Conservation (phyloP, 805 yeast species). For the Starmerella vaccinii region DNA sequence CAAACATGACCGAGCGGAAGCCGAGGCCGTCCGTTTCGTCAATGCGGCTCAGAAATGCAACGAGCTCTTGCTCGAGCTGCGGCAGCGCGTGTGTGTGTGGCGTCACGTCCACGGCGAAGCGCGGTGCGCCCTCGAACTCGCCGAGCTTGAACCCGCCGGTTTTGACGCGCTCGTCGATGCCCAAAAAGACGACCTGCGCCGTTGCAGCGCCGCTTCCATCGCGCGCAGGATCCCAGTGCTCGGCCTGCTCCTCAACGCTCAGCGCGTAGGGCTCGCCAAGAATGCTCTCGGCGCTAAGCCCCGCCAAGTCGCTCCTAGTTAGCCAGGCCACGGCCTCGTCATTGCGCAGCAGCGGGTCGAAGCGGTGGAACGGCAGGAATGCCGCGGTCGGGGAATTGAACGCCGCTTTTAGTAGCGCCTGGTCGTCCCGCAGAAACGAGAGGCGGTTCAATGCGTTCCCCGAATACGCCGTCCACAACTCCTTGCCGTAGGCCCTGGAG, state of each 20-base stretch:
- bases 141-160: constrained; percentile 19
- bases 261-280: constrained; percentile 32
- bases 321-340: constrained; percentile 29
- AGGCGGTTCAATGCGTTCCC: constrained; percentile 52
- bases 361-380: constrained; percentile 37
- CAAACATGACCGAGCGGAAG: constrained; percentile 17
- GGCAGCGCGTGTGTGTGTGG: constrained; percentile 21
- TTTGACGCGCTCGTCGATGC: constrained; percentile 37
- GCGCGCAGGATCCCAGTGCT: constrained; percentile 31
- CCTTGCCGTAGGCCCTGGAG: constrained; percentile 26
- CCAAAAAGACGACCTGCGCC: constrained; percentile 38
- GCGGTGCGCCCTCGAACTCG: constrained; percentile 30
- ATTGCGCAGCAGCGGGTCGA: constrained; percentile 25
- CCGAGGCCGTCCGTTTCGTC: constrained; percentile 3
- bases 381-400: constrained; percentile 39
- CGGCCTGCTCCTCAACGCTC: constrained; percentile 26
- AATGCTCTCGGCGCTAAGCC: constrained; percentile 29
- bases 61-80: constrained; percentile 14
- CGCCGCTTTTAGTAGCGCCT: constrained; percentile 41
- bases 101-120: constrained; percentile 33
- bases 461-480: constrained; percentile 35
- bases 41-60: constrained; percentile 10
- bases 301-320: constrained; percentile 6
- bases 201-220: constrained; percentile 28
- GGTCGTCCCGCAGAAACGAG: constrained; percentile 50